Base-by-base conservation (phyloP, 164 flowering plant species). In the Kalanchoe fedtschenkoi region DNA sequence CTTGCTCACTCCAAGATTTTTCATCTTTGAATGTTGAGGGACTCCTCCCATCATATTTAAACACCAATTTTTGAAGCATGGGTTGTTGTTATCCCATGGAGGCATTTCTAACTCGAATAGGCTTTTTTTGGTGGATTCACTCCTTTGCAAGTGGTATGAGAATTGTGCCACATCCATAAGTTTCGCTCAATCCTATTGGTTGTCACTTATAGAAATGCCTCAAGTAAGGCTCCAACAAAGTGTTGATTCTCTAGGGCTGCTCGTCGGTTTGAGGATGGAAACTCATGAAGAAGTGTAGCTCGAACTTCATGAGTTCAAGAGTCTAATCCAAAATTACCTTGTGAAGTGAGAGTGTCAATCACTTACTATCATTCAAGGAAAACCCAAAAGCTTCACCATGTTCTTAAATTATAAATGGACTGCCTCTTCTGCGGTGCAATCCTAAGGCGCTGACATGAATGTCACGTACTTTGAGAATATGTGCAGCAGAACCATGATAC, bases 41-140 rank as follows among this genome's bases (percentile, higher is more conserved):
- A 58, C 37, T 33, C 37, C 5, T 11, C 9, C 29, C 61, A 19
- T 3, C 32, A 33, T 58, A 58, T 16, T 17, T 34, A 34, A n/a
- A 32, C 21, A 58, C 61, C 4, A 58, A 1, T 3, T 5, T 32
- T n/a, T 58, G 38, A 11, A 38, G 61, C 1, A 38, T 58, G 37
- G 17, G 38, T 5, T 19, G 38, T 33, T 58, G 37, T 58, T 35
- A 5, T 22, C 41, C 10, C 24, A 28, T 59, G 11, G 62, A n/a
- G n/a, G n/a, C n/a, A n/a, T n/a, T n/a, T n/a, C 62, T 17, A 59
- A 9, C 53, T 61, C 53, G 8, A 61, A 61, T 11, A 53, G 53
- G 14, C 63, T 30, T 26, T 32, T 61, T 1, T 42, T 29, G 14
- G 53, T 61, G 14, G 22, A 8, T 21, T 61, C 53, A 37, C 51